A percentile compares a stretch with the other conserved stretches of the same genome.
Conservation (phyloP, 163 green algal species). For the Coccomyxa subellipsoidea region DNA sequence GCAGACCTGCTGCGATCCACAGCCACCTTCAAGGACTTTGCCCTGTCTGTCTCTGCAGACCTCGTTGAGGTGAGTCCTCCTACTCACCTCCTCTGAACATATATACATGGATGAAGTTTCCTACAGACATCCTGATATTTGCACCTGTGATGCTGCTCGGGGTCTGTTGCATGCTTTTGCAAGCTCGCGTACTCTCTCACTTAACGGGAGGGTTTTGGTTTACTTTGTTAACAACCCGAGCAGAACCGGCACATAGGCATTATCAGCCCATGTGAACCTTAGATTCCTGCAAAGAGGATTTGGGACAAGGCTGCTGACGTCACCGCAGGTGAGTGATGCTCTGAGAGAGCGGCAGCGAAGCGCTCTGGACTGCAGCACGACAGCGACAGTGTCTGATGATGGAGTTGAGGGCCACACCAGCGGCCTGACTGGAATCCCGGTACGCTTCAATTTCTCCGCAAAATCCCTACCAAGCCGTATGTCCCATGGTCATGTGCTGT, state of each 20-base stretch:
- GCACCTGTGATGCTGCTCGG: background rate
- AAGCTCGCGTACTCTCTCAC: background rate
- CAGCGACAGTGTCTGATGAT: background rate
- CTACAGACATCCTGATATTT: too few relatives aligned
- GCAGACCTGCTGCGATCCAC: constrained; percentile 86
- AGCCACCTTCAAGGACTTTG: constrained; percentile 56
- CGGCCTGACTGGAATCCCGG: background rate
- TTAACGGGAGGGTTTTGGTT: background rate
- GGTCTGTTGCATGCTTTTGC: background rate
- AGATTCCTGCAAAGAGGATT: too few relatives aligned
- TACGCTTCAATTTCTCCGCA: background rate
- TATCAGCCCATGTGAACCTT: too few relatives aligned
- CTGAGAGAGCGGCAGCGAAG: background rate
- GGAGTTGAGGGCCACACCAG: background rate
- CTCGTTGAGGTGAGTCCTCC: constrained; percentile 87
- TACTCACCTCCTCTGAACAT: too few relatives aligned
- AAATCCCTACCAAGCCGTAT: too few relatives aligned
- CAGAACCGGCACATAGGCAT: background rate
- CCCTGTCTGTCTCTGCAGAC: constrained; percentile 56
- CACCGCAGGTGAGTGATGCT: background rate
- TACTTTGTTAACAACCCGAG: background rate
- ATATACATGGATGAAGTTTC: too few relatives aligned
- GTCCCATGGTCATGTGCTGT: too few relatives aligned
- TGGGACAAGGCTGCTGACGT: background rate
- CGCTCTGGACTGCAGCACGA: background rate